Base-by-base conservation (phyloP, 352 stramenopile species). In the Phytopythium ostracodes region DNA sequence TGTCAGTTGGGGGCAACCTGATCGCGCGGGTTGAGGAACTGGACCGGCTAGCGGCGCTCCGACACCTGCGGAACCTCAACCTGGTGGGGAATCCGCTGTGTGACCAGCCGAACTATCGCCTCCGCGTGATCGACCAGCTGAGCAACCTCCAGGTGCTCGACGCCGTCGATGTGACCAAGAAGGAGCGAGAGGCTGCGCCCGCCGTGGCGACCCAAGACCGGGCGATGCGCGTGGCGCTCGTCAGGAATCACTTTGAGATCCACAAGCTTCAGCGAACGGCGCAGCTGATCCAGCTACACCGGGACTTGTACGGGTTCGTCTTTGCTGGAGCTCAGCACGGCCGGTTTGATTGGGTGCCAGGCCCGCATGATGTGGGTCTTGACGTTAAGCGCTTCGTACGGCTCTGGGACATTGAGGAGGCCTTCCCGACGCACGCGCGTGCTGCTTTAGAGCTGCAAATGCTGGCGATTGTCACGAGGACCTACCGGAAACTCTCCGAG, bases 11-110 rank as follows among this genome's bases (percentile, higher is more conserved):
- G 2, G 77, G 75, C 29, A 95, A 92, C 43, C 56, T 79, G 1
- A 49, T 95, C 18, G 36, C 56, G 20, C 65, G 57, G 1, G 84
- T 92, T 25, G 44, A 60, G 1, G 77, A 88, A 11, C 10, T 94
- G 0, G 62, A 65, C 20, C 73, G 62, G 6, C 65, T 94, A 0
- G 25, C 57, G 15, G 25, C 36, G 14, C 67, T 94, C 1, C 25
- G 49, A 15, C 72, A 84, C 20, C 69, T 94, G 6, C 71, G 77
- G 2, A 84, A 88, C 43, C 55, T 95, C 6, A 90, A 91, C 62
- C 59, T 93, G 40, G 66, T 76, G 42, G 86, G 86, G 11, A 93
- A 95, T 53, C 86, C 86, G 25, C 42, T 95, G 8, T 92, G 82
- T 33, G 71, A 87, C 10, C 72, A 81, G 36, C 86, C 86, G 0